phyloP scores from a whole-genome alignment of 441 rosid species.

The Populus hybrid region DNA sequence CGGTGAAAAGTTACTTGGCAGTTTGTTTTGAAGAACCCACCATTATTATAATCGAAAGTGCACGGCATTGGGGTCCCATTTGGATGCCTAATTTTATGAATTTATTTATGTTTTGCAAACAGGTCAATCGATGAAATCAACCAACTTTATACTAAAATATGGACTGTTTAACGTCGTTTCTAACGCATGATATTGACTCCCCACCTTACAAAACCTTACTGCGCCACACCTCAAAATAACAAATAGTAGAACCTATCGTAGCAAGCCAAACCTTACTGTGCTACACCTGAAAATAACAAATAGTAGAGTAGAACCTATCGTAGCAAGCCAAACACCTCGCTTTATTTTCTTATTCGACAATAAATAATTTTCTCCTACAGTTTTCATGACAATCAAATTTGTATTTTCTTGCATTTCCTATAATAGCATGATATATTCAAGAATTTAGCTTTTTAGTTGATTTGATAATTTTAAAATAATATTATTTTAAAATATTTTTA shows the following conservation, averaged over 20 bases:
- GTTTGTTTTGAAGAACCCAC: background rate
- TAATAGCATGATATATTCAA: background rate
- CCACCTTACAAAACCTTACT: background rate
- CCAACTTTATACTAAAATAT: background rate
- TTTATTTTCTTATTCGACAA: too few species aligned
- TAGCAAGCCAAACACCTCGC: too few species aligned
- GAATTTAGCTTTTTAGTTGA: too few species aligned
- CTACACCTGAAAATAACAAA: background rate
- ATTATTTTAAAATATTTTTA: too few species aligned
- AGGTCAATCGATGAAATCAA: background rate
- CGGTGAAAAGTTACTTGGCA: background rate
- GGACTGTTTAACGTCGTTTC: background rate
- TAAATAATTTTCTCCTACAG: background rate
- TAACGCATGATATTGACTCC: background rate
- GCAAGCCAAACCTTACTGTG: background rate
- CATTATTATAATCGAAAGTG: too few species aligned
- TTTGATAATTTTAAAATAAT: too few species aligned
- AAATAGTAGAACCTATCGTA: too few species aligned
- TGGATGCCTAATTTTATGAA: background rate
- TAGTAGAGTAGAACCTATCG: too few species aligned
- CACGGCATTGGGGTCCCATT: too few species aligned
- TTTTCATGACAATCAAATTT: background rate
- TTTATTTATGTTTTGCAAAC: background rate
- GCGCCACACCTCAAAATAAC: background rate
- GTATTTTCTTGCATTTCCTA: background rate